These are phyloP conservation scores for Colletotrichum destructivum DNA, from an alignment of 2,329 filamentous ascomycete genomes.

Conservation along the genomic window DNA sequence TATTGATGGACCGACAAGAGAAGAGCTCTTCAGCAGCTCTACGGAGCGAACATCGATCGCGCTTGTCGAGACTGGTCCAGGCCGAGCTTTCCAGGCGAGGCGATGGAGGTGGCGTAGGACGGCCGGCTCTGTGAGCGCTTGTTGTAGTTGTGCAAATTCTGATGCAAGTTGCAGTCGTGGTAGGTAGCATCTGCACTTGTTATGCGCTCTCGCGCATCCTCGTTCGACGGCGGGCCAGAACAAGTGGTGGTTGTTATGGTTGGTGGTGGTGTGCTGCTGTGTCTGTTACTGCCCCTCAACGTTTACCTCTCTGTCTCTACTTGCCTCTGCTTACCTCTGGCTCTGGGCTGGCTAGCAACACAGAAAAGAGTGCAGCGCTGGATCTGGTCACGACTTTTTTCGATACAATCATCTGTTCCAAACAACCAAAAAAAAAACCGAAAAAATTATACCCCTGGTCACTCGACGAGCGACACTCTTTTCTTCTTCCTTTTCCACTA, in stretches of 20 bases:
- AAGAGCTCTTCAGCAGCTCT: background rate
- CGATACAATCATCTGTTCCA: slow-evolving; percentile 39
- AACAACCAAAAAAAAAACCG: too few species aligned
- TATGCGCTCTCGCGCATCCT: slow-evolving; percentile 2
- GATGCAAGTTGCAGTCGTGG: slow-evolving; percentile 7
- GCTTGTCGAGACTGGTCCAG: slow-evolving; percentile 19
- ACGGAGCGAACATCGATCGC: slow-evolving; percentile 9
- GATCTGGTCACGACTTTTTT: slow-evolving; percentile 44
- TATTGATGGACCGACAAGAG: background rate
- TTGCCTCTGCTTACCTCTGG: background rate
- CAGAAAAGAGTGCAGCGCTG: slow-evolving; percentile 18
- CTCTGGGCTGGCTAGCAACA: slow-evolving; percentile 1
- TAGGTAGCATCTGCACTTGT: slow-evolving; percentile 9
- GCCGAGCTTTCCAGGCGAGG: background rate
- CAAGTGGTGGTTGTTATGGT: slow-evolving; percentile 19
- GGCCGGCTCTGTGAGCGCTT: slow-evolving; percentile 11
- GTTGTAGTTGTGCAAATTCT: slow-evolving; percentile 3
- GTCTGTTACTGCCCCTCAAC: background rate
- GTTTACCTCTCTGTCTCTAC: too few species aligned
- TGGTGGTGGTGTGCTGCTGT: slow-evolving; percentile 18
- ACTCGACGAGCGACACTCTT: slow-evolving; percentile 40
- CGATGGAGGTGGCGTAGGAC: slow-evolving; percentile 22
- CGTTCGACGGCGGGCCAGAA: slow-evolving; percentile 26
- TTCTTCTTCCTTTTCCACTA: slow-evolving; percentile 20
- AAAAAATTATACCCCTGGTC: slow-evolving; percentile 43